Conservation (phyloP, 495 filamentous ascomycete species). For the Mycothermus thermophilus region DNA sequence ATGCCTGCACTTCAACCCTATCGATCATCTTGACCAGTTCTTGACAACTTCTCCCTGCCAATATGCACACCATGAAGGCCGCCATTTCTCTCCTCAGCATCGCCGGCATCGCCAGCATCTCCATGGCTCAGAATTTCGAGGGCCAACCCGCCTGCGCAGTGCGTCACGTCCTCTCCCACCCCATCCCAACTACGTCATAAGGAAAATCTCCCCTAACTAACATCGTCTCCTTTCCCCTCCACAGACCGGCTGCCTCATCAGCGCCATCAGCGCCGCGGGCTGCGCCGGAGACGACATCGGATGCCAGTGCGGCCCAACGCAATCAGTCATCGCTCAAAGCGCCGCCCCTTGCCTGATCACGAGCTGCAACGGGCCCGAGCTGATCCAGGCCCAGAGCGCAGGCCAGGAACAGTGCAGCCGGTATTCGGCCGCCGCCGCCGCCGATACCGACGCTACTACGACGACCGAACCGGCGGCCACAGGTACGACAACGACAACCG, state of each 20-base stretch:
- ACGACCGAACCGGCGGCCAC: not conserved
- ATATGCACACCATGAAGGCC: conserved; percentile 18
- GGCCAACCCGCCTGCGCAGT: conserved; percentile 26
- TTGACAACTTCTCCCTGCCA: not conserved
- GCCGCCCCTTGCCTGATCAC: conserved; percentile 14
- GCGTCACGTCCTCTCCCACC: conserved; percentile 1
- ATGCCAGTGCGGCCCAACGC: conserved; percentile 17
- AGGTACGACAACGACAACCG: not conserved
- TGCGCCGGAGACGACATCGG: conserved; percentile 12
- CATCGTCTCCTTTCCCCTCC: too few species aligned
- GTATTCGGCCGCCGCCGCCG: conserved; percentile 6
- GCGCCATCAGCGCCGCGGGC: conserved; percentile 16
- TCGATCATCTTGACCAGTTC: conserved; percentile 1
- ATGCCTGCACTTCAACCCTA: not conserved
- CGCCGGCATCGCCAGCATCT: too few species aligned
- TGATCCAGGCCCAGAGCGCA: conserved; percentile 14
- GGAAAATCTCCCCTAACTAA: not conserved
- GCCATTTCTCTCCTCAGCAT: conserved; percentile 10
- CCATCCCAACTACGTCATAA: not conserved
- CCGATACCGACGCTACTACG: conserved; percentile 1
- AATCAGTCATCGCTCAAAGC: conserved; percentile 7
- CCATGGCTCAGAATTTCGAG: conserved; percentile 20
- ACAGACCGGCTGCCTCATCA: conserved; percentile 16
- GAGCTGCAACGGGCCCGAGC: conserved; percentile 6
- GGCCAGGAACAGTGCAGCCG: conserved; percentile 11